Conservation (phyloP, 257 asterid species). For the Phtheirospermum japonicum region DNA sequence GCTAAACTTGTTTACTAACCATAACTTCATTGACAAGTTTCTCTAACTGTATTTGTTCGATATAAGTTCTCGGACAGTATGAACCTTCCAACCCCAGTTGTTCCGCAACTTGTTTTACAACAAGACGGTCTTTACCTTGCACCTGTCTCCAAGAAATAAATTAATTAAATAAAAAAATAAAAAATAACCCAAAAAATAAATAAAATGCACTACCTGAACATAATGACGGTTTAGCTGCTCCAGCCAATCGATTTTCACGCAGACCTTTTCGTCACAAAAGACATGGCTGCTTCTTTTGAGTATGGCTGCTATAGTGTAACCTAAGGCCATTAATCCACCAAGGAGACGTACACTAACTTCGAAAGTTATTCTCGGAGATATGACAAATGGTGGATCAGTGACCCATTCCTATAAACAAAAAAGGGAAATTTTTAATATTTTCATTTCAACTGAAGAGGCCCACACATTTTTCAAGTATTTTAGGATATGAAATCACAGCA, state of each 20-base stretch:
- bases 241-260: conserved; percentile 91
- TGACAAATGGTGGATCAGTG: conserved; percentile 87
- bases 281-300: conserved; percentile 94
- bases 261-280: conserved; percentile 74
- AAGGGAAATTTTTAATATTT: conserved; percentile 25
- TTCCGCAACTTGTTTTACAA: conserved; percentile 64
- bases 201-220: conserved; percentile 61
- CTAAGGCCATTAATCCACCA: conserved; percentile 98
- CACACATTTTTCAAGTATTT: too few relatives aligned
- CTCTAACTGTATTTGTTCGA: conserved; percentile 96
- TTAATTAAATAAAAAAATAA: background rate
- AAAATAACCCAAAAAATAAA: background rate
- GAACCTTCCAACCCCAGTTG: conserved; percentile 90
- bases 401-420: conserved; percentile 76
- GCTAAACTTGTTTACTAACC: conserved; percentile 51
- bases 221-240: conserved; percentile 90
- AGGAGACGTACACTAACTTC: conserved; percentile 98
- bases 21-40: conserved; percentile 88
- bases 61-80: conserved; percentile 82
- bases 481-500: background rate
- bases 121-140: conserved; percentile 85
- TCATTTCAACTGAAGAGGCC: conserved; percentile 4
- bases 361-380: conserved; percentile 98
- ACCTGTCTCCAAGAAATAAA: conserved; percentile 46
- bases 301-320: conserved; percentile 94